Evolutionary conservation across 768 basidiomycete species (phyloP).

Genomic region (Termitomyces bulborhizus): DNA sequence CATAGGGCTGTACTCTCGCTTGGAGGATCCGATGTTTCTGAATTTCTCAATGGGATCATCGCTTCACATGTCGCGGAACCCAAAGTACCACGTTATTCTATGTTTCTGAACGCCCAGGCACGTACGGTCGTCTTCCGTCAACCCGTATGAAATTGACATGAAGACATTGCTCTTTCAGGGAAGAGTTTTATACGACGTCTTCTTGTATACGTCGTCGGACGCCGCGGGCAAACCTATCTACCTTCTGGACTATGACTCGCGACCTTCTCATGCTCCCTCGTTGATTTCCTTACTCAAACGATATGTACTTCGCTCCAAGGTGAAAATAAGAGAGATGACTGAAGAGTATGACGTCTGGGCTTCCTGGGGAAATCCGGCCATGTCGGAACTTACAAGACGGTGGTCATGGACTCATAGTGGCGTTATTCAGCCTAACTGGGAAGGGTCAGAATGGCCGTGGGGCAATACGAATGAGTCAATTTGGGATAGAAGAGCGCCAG

Average conservation of each 20-base stretch:
- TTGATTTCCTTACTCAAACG: slow-evolving; percentile 73
- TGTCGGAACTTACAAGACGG: slow-evolving; percentile 25
- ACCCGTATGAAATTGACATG: slow-evolving; percentile 3
- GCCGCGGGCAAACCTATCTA: slow-evolving; percentile 44
- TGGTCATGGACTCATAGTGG: slow-evolving; percentile 64
- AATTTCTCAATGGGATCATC: slow-evolving; percentile 78
- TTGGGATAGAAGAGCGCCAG: slow-evolving; percentile 61
- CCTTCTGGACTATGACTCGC: slow-evolving; percentile 66
- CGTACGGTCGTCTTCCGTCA: slow-evolving; percentile 17
- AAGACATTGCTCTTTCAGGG: slow-evolving; percentile 46
- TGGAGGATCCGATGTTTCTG: slow-evolving; percentile 71
- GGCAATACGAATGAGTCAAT: slow-evolving; percentile 46
- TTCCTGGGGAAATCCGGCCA: slow-evolving; percentile 51
- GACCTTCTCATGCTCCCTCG: slow-evolving; percentile 50
- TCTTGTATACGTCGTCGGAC: slow-evolving; percentile 63
- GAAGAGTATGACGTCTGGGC: slow-evolving; percentile 79
- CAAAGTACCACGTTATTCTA: slow-evolving; percentile 55
- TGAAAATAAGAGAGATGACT: slow-evolving; percentile 74
- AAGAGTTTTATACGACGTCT: slow-evolving; percentile 82
- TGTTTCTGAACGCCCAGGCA: slow-evolving; percentile 78
- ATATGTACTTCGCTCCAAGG: slow-evolving; percentile 84
- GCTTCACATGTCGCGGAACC: slow-evolving; percentile 40
- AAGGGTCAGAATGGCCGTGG: slow-evolving; percentile 49
- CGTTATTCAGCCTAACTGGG: slow-evolving; percentile 74
- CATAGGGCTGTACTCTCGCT: slow-evolving; percentile 68